Evolutionary conservation across 257 asterid genomes (phyloP).

Genomic region (Echium plantagineum): DNA sequence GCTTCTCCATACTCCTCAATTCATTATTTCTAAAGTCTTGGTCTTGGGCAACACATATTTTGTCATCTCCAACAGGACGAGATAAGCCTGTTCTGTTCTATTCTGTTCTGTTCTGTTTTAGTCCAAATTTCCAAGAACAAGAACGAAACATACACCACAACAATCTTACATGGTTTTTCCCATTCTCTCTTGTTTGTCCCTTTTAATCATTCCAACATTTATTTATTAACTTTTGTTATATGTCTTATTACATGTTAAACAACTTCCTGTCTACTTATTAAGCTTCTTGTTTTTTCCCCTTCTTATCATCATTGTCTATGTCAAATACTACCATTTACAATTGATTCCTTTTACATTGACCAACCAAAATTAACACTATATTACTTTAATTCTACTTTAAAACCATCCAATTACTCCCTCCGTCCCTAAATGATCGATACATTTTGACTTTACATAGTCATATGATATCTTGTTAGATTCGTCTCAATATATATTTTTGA

Average conservation of each 20-base stretch:
- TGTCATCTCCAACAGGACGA: conserved; percentile 22
- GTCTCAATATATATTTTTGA: too few species aligned
- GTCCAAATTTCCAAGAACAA: conserved; percentile 17
- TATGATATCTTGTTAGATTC: too few species aligned
- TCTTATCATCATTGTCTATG: neutral
- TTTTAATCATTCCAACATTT: conserved; percentile 1
- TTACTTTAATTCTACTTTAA: too few species aligned
- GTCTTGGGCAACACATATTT: conserved; percentile 5
- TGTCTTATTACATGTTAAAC: conserved; percentile 5
- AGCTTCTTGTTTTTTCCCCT: neutral
- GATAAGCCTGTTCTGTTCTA: too few species aligned
- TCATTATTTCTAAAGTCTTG: conserved; percentile 1
- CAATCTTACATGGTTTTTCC: conserved; percentile 9
- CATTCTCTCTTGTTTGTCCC: conserved; percentile 17
- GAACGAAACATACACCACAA: conserved; percentile 14
- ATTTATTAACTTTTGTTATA: neutral
- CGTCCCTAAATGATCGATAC: too few species aligned
- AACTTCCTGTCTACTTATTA: conserved; percentile 2
- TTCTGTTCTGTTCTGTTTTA: conserved; percentile 41
- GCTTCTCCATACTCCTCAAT: neutral
- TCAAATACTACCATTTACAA: too few species aligned
- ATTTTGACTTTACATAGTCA: too few species aligned
- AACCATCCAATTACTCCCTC: too few species aligned
- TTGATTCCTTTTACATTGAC: neutral
- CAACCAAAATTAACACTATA: neutral